Evolutionary conservation across 768 basidiomycete genomes (phyloP).

Genomic region (Termitomyces titanicus): DNA sequence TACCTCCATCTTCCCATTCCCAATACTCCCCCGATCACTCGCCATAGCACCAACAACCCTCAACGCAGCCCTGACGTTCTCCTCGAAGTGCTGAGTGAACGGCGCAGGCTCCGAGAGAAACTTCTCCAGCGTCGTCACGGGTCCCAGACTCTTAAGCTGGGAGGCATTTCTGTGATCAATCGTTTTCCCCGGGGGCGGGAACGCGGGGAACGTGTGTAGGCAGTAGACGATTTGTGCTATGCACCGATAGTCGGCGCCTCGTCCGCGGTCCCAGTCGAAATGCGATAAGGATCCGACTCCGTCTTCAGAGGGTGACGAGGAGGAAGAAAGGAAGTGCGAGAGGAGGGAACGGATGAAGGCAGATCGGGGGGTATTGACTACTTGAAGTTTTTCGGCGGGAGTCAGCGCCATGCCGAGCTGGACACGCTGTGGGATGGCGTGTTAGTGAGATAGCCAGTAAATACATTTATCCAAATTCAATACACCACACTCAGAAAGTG

Average conservation of each 20-base stretch:
- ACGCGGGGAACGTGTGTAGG: conserved; percentile 40
- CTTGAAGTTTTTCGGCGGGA: conserved; percentile 61
- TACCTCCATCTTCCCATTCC: conserved; percentile 24
- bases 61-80: not conserved
- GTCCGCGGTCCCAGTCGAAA: conserved; percentile 45
- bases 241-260: conserved; percentile 58
- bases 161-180: conserved; percentile 25
- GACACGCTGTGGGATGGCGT: conserved; percentile 46
- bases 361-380: conserved; percentile 54
- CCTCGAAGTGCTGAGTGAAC: conserved; percentile 3
- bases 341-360: conserved; percentile 57
- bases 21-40: not conserved
- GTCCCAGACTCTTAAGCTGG: conserved; percentile 44
- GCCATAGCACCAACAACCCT: conserved; percentile 8
- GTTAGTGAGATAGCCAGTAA: not conserved
- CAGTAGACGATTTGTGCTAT: conserved; percentile 50
- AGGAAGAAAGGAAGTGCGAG: conserved; percentile 48
- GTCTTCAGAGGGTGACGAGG: conserved; percentile 43
- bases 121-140: conserved; percentile 22
- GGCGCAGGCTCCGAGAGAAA: conserved; percentile 7
- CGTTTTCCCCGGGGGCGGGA: conserved; percentile 17
- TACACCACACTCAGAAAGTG: not conserved
- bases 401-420: conserved; percentile 78
- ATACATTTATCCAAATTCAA: not conserved
- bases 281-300: conserved; percentile 31